phyloP scores from a whole-genome alignment of 352 stramenopile genomes.

The Blastocystis sp. region DNA sequence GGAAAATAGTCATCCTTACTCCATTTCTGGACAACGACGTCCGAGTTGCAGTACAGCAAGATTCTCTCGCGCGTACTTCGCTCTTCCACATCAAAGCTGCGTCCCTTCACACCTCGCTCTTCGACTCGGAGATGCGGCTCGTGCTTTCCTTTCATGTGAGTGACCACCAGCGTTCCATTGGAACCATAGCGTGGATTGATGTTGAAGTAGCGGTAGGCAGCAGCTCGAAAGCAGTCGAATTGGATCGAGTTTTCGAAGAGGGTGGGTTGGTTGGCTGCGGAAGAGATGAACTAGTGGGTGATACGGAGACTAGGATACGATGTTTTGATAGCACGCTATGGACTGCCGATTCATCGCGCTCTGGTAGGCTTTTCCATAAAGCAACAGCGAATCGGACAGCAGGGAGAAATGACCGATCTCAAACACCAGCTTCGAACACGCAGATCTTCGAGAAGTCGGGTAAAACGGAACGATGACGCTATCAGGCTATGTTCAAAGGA shows the following conservation, averaged over 20 bases:
- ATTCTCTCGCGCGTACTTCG: neutral
- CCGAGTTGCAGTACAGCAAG: constrained; percentile 32
- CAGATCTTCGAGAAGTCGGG: neutral
- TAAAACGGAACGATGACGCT: constrained; percentile 11
- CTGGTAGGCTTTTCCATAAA: neutral
- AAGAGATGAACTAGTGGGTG: neutral
- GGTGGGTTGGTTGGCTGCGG: neutral
- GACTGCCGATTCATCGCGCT: neutral
- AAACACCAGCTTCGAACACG: constrained; percentile 40
- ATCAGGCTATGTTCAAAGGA: neutral
- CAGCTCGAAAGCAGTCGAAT: constrained; percentile 46
- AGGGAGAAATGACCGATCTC: neutral
- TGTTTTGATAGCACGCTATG: constrained; percentile 19
- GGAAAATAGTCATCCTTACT: constrained; percentile 14
- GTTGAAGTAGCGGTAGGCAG: neutral
- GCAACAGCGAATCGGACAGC: neutral
- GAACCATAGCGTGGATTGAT: neutral
- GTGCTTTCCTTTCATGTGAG: neutral
- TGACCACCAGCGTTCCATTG: neutral
- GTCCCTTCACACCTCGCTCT: neutral
- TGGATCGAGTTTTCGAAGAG: neutral
- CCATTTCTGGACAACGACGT: neutral
- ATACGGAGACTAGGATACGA: neutral
- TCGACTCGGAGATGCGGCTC: neutral
- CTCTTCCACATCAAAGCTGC: neutral